Conservation (phyloP, 1,139 yeast species). For the Eremothecium sinecaudum region DNA sequence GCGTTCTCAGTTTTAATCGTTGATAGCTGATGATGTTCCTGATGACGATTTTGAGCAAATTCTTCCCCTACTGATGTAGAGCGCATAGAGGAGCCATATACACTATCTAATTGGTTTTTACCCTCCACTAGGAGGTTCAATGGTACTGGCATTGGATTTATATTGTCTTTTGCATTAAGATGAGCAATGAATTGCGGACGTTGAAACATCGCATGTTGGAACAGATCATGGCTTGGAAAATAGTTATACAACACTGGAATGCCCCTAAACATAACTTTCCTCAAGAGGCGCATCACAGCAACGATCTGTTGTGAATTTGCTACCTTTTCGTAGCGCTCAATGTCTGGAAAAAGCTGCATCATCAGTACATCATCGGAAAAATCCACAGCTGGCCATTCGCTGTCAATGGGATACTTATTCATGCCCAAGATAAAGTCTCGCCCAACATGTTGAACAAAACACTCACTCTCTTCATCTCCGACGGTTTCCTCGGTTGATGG, state of each 20-base stretch:
- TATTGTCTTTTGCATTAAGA: slow-evolving; percentile 6
- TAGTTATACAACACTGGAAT: slow-evolving; percentile 23
- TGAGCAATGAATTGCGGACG: slow-evolving; percentile 16
- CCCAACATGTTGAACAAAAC: slow-evolving; percentile 17
- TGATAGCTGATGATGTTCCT: background rate
- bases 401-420: slow-evolving; percentile 18
- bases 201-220: slow-evolving; percentile 20
- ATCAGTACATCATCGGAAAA: slow-evolving; percentile 9
- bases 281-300: slow-evolving; percentile 17
- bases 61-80: background rate
- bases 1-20: background rate
- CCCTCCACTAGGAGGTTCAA: slow-evolving; percentile 5
- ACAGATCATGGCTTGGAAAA: slow-evolving; percentile 27
- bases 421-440: slow-evolving; percentile 18
- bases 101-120: too few relatives aligned
- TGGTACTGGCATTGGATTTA: slow-evolving; percentile 12
- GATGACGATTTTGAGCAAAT: background rate
- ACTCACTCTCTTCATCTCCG: background rate
- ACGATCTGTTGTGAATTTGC: slow-evolving; percentile 15
- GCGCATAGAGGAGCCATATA: background rate
- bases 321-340: slow-evolving; percentile 18
- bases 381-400: slow-evolving; percentile 3
- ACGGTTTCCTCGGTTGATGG: slow-evolving; percentile 6
- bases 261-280: slow-evolving; percentile 19
- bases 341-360: slow-evolving; percentile 25